phyloP scores from a whole-genome alignment of 2,329 filamentous ascomycete genomes.

The Fusarium fracticaudum region DNA sequence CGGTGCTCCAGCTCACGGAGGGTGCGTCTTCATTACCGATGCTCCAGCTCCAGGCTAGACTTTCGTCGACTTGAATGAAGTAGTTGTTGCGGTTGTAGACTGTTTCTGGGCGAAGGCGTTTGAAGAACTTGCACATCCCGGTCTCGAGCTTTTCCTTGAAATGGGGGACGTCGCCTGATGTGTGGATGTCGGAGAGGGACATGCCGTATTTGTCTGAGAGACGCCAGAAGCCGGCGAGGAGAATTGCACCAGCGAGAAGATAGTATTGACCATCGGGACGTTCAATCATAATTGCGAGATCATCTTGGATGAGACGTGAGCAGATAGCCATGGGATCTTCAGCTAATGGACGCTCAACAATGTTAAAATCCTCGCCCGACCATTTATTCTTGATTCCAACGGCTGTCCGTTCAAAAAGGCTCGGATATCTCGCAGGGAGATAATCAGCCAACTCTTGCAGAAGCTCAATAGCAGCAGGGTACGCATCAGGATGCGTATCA shows the following conservation, averaged over 20 bases:
- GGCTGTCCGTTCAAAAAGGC: constrained; percentile 70
- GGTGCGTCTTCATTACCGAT: constrained; percentile 77
- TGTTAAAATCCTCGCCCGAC: constrained; percentile 78
- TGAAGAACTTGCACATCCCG: constrained; percentile 85
- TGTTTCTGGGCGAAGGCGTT: constrained; percentile 73
- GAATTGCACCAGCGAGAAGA: constrained; percentile 77
- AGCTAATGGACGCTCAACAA: constrained; percentile 67
- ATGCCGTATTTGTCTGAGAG: constrained; percentile 84
- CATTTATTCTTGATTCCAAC: constrained; percentile 75
- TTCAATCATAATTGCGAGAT: constrained; percentile 86
- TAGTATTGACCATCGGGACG: constrained; percentile 80
- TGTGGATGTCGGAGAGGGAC: constrained; percentile 82
- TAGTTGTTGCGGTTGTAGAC: constrained; percentile 79
- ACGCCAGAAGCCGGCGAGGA: constrained; percentile 86
- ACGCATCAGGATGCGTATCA: constrained; percentile 74
- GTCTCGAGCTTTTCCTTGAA: constrained; percentile 77
- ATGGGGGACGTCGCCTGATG: constrained; percentile 77
- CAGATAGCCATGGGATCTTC: constrained; percentile 84
- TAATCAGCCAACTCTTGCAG: constrained; percentile 78
- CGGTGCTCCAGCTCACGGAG: constrained; percentile 76
- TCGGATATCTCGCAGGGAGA: constrained; percentile 79
- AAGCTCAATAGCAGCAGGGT: constrained; percentile 77
- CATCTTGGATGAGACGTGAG: constrained; percentile 80
- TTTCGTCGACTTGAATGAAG: constrained; percentile 86
- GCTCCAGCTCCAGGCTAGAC: constrained; percentile 77